phyloP scores from a whole-genome alignment of 257 asterid species.

The Datura wrightii region DNA sequence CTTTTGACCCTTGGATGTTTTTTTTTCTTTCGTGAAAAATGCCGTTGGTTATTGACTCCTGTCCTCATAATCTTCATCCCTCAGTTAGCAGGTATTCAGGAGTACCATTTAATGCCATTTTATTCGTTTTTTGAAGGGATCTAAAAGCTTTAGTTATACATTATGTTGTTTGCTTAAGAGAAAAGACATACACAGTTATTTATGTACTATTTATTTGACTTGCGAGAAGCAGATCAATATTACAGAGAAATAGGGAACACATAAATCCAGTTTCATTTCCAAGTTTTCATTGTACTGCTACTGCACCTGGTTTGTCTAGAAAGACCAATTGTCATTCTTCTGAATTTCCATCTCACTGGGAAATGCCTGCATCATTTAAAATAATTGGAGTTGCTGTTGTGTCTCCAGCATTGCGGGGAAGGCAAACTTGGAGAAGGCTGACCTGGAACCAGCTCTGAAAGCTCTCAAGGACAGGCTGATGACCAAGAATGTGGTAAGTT shows the following conservation, averaged over 20 bases:
- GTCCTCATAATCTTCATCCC: too few relatives aligned
- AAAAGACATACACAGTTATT: background rate
- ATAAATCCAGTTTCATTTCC: background rate
- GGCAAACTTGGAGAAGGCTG: conserved; percentile 83
- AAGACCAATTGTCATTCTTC: background rate
- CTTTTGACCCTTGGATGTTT: background rate
- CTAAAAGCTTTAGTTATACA: background rate
- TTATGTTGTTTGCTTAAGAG: background rate
- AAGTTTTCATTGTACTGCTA: background rate
- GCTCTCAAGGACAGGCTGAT: conserved; percentile 96
- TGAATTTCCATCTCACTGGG: background rate
- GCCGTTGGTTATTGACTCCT: too few relatives aligned
- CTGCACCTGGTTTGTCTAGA: background rate
- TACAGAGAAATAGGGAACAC: background rate
- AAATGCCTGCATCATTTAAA: background rate
- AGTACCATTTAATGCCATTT: background rate
- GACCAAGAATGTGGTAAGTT: conserved; percentile 96
- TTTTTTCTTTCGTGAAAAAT: too few relatives aligned
- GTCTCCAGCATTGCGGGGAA: conserved; percentile 80
- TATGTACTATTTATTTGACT: background rate
- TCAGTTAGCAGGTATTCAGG: background rate
- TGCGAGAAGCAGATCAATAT: background rate
- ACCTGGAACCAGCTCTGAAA: conserved; percentile 87
- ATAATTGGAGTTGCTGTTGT: background rate
- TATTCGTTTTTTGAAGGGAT: background rate